phyloP scores from a whole-genome alignment of 2,329 filamentous ascomycete species.

The Chalara sp. region DNA sequence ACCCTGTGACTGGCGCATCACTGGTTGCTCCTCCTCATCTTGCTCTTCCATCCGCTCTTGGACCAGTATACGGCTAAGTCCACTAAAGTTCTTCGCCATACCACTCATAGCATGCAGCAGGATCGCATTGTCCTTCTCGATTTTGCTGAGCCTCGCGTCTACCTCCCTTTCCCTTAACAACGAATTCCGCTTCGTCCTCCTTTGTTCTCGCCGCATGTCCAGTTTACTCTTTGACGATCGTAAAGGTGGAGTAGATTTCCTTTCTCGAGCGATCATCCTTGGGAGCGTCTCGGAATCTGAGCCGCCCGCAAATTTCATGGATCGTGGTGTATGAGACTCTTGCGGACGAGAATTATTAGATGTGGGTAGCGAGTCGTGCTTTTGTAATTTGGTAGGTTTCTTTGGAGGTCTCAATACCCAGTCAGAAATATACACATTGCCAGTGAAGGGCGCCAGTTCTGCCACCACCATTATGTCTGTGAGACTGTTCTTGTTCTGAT shows the following conservation, averaged over 20 bases:
- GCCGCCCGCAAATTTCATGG: not conserved
- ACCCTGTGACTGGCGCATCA: not conserved
- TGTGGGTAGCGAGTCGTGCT: not conserved
- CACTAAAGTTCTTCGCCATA: constrained; percentile 14
- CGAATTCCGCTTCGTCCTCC: constrained; percentile 12
- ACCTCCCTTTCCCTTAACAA: constrained; percentile 15
- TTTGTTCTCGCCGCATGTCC: constrained; percentile 7
- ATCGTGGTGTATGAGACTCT: constrained; percentile 1
- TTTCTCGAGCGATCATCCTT: not conserved
- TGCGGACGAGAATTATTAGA: not conserved
- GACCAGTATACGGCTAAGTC: constrained; percentile 6
- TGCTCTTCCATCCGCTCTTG: constrained; percentile 16
- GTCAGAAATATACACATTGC: not conserved
- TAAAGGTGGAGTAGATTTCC: not conserved
- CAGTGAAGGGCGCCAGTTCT: constrained; percentile 4
- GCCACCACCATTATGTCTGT: constrained; percentile 11
- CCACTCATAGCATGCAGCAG: constrained; percentile 14
- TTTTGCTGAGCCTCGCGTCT: constrained; percentile 14
- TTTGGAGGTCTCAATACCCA: not conserved
- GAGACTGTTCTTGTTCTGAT: not conserved
- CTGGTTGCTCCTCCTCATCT: constrained; percentile 19
- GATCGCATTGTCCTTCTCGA: constrained; percentile 20
- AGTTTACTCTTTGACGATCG: not conserved
- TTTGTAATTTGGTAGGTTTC: not conserved
- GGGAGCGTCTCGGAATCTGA: constrained; percentile 2